phyloP scores from a whole-genome alignment of 2,329 filamentous ascomycete species.

The Rhynchosporium agropyri region DNA sequence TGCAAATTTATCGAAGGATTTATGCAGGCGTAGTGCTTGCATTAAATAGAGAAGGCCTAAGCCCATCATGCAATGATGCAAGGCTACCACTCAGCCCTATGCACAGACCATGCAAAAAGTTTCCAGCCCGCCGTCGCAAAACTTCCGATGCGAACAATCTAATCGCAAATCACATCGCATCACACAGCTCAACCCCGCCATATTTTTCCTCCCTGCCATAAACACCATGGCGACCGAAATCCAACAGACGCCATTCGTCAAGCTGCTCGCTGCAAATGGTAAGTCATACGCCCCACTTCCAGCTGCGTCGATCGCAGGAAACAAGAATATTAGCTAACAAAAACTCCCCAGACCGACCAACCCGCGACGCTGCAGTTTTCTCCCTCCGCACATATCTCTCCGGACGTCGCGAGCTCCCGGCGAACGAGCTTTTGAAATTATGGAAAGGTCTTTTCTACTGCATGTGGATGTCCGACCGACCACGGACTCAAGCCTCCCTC shows the following conservation, averaged over 20 bases:
- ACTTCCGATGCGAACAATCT: slow-evolving; percentile 10
- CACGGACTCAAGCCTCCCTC: slow-evolving; percentile 82
- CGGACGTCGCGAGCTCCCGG: slow-evolving; percentile 57
- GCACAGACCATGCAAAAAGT: slow-evolving; percentile 10
- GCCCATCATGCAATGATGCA: neutral
- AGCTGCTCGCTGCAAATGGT: slow-evolving; percentile 45
- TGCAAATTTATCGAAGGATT: neutral
- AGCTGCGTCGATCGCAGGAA: neutral
- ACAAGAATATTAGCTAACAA: neutral
- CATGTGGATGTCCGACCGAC: slow-evolving; percentile 91
- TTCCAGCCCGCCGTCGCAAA: slow-evolving; percentile 13
- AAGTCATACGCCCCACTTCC: slow-evolving; percentile 13
- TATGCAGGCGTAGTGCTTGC: neutral
- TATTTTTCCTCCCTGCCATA: neutral
- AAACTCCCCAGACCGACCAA: slow-evolving; percentile 65
- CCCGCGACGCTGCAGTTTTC: slow-evolving; percentile 74
- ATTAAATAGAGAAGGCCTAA: neutral
- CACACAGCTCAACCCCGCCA: slow-evolving; percentile 16
- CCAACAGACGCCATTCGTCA: slow-evolving; percentile 42
- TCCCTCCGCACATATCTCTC: slow-evolving; percentile 79
- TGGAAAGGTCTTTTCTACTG: slow-evolving; percentile 96
- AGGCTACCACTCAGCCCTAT: slow-evolving; percentile 7
- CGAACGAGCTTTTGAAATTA: slow-evolving; percentile 79
- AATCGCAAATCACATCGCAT: slow-evolving; percentile 4
- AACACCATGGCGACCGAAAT: slow-evolving; percentile 37